Base-by-base conservation (phyloP, 345 rosid genomes). In the Carallia brachiata region DNA sequence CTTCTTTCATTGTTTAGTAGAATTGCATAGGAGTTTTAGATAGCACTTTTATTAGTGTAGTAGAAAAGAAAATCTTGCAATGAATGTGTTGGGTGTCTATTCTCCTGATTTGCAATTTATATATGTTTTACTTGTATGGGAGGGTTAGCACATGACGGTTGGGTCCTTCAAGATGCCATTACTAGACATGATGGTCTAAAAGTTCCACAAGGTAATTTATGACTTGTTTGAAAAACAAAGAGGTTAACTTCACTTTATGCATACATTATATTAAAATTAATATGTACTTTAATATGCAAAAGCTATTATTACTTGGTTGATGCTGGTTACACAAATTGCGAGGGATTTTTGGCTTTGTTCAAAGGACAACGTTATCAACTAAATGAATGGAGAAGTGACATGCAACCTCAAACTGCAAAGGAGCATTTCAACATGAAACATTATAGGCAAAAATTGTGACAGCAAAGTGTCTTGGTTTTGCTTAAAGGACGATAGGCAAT, bases 81-180 rank as follows among this genome's bases (percentile, higher is more conserved):
- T 39, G 52, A 62, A 62, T 39, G 66, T 62, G 6, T 62, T 62
- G 4, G 34, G 52, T 37, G 66, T 62, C 39, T 62, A 34, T 9
- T 62, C 32, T 18, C 50, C 6, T 18, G 17, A 62, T 5, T 5
- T 4, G 6, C 7, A 52, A 15, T 52, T 3, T n/a, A 17, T 17
- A 52, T 52, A 52, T 52, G 23, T 17, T 32, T 9, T 59, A 32
- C 39, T 10, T 59, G 1, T 16, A 2, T 61, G 6, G 30, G 23
- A 30, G 59, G 61, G 19, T 36, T 28, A 50, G 13, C 9, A 4
- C 34, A 32, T 4, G 34, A 32, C 4, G 34, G 34, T 32, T 32
- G 34, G 2, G 4, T 32, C 34, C 4, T 32, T 32, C 4, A 4
- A 32, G 2, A 32, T 32, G 34, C 34, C 34, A 32, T 32, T 32